Evolutionary conservation across 129 eudicot species (phyloP), one percentile per base, ranked within the genome.

Genomic region (Logfia minima): DNA sequence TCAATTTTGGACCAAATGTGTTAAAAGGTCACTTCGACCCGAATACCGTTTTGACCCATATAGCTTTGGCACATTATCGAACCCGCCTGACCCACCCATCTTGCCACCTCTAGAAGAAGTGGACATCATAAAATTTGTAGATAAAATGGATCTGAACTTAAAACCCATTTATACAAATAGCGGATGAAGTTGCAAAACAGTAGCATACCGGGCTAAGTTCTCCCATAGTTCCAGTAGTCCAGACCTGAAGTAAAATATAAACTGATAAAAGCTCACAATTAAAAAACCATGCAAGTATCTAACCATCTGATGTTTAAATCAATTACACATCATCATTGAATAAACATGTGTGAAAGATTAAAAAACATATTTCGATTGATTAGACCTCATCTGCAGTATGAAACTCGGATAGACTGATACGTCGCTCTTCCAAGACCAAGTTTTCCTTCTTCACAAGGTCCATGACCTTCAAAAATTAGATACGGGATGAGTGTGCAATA

Each of bases 211-310:
- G 97, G 81, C 92, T 91, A 62, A 94, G 93, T 79, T 92, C 97
- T 80, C 96, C 97, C 92, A 92, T 92, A 23, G 97, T 92, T 79
- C 96, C 96, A 4, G 96, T 87, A 18, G 97, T 92, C 91, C 92
- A 92, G 5, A 92, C 92, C 97, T 92, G 88, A 84, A 77, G 56
- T 32, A 34, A 56, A 63, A 71, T 32, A 55, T 19, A 59, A 1
- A 67, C 4, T 58, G 48, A 31, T 64, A 32, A 8, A 34, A 22
- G 8, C 23, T 41, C 58, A 41, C 22, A 5, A 8, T 23, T 60
- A 13, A 5, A 21, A 51, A 76, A 2, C 39, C 2, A 13, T 5
- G 3, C 14, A 31, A 28, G 32, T 64, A 19, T 60, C 14, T 70
- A 55, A 70, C 59, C 53, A 16, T 29, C 29, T 56, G 17, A 58